Evolutionary conservation across 176 grass and related monocot species (phyloP), one percentile per base, ranked within the genome.

Genomic region (Oryza brachyantha): DNA sequence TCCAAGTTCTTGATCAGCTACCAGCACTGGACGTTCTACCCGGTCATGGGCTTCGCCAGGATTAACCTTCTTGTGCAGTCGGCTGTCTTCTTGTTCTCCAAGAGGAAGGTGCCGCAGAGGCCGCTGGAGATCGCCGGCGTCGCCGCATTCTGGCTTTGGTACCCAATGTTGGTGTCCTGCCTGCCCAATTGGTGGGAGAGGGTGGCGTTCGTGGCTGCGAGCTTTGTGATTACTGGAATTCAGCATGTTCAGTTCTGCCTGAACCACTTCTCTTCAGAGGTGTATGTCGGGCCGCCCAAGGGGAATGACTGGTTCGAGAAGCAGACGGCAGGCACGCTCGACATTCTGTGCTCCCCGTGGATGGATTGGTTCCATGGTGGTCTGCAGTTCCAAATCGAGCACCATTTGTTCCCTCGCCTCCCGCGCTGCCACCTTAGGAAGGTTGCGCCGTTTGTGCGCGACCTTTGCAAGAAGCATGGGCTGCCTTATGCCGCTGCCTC

Each of bases 351-450:
- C 88, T 26, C 96, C 0, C 92, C 96, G 0, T 99, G 88, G 90
- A 95, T 99, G 96, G 96, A 99, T 72, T 99, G 96, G 96, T 99
- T 99, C 90, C 96, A 99, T 28, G 92, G 96, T 0, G 96, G 96
- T 1, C 73, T 99, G 73, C 96, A 99, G 12, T 99, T 93, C 75
- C 96, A 99, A 83, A 75, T 91, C 37, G 96, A 95, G 79, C 96
- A 99, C 96, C 96, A 99, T 67, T 52, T 99, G 9, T 99, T 99
- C 9, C 96, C 96, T 48, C 86, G 96, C 63, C 86, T 99, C 5
- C 96, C 92, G 19, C 76, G 92, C 24, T 93, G 90, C 67, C 96
- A 99, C 40, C 76, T 84, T 10, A 74, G 96, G 10, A 90, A 62
- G 73, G 39, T 99, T 9, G 58, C 90, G 3, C 96, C 96, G 0